Evolutionary conservation across 108 stramenopile species (phyloP).

Genomic region (Nannochloropsis gaditana): DNA sequence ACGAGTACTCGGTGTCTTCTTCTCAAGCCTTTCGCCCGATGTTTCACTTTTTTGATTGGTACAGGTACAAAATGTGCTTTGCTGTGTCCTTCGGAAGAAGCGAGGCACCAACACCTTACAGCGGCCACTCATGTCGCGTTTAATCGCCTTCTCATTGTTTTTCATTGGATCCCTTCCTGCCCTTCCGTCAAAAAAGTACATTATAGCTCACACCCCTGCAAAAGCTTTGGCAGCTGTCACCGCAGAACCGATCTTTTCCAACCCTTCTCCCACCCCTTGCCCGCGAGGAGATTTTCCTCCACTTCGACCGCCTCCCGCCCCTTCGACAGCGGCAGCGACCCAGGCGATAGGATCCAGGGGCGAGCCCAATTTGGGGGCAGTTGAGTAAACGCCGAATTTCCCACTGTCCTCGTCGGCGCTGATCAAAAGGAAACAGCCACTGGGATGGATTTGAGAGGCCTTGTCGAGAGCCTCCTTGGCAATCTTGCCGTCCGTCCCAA

Average conservation of each 20-base stretch:
- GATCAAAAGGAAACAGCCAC: slow-evolving; percentile 71
- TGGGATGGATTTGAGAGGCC: slow-evolving; percentile 71
- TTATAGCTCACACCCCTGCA: neutral
- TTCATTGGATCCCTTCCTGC: too few relatives aligned
- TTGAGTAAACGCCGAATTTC: slow-evolving; percentile 63
- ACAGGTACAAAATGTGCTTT: too few relatives aligned
- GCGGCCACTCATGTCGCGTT: too few relatives aligned
- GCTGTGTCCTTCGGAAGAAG: too few relatives aligned
- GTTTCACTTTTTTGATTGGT: too few relatives aligned
- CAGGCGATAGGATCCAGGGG: slow-evolving; percentile 80
- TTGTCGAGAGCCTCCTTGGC: slow-evolving; percentile 71
- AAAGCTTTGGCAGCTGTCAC: neutral
- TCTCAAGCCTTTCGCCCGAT: too few relatives aligned
- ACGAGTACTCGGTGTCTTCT: too few relatives aligned
- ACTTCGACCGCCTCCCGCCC: slow-evolving; percentile 71
- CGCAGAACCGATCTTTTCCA: neutral
- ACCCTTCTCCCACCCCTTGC: neutral
- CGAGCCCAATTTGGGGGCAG: slow-evolving; percentile 66
- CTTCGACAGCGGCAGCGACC: slow-evolving; percentile 68
- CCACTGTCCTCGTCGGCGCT: slow-evolving; percentile 65
- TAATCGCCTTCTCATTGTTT: too few relatives aligned
- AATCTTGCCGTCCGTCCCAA: slow-evolving; percentile 82
- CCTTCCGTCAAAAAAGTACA: slow-evolving; percentile 1
- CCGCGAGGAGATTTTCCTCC: slow-evolving; percentile 65
- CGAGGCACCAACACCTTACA: too few relatives aligned